Evolutionary conservation across 2,329 filamentous ascomycete genomes (phyloP).

Genomic region (Plectosphaerella sp.): DNA sequence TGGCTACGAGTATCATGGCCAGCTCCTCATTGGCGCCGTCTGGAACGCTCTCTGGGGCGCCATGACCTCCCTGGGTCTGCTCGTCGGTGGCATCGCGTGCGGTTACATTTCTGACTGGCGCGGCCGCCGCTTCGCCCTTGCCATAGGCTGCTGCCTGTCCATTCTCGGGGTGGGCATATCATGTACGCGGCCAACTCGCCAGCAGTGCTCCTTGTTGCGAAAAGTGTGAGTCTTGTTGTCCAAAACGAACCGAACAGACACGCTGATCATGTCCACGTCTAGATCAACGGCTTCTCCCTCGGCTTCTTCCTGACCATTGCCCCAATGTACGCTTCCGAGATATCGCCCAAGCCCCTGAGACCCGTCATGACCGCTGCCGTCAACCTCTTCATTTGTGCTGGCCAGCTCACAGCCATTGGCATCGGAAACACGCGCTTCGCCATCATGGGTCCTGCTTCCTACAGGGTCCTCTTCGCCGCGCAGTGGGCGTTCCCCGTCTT

Average conservation of each 20-base stretch:
- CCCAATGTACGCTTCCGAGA: slow-evolving; percentile 16
- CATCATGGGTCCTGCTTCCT: slow-evolving; percentile 15
- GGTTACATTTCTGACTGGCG: no score
- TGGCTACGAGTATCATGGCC: slow-evolving; percentile 21
- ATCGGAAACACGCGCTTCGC: slow-evolving; percentile 17
- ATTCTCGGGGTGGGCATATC: no score
- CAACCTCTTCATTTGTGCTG: slow-evolving; percentile 13
- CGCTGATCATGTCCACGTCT: no score
- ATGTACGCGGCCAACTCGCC: no score
- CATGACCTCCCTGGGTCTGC: slow-evolving; percentile 1
- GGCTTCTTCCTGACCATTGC: slow-evolving; percentile 15
- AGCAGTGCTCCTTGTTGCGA: no score
- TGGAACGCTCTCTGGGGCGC: neutral
- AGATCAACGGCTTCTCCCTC: slow-evolving; percentile 1
- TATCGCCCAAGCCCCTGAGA: slow-evolving; percentile 17
- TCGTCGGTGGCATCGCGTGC: neutral
- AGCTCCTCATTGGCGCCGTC: slow-evolving; percentile 12
- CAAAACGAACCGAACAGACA: no score
- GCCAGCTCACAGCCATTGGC: slow-evolving; percentile 10
- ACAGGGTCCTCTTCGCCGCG: slow-evolving; percentile 22
- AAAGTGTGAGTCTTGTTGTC: no score
- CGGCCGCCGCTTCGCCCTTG: no score
- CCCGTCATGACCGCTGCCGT: slow-evolving; percentile 16
- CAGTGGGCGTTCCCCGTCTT: slow-evolving; percentile 24
- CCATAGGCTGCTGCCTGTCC: neutral